Conservation (phyloP, 2,329 filamentous ascomycete genomes). For the Botrytis cinerea region DNA sequence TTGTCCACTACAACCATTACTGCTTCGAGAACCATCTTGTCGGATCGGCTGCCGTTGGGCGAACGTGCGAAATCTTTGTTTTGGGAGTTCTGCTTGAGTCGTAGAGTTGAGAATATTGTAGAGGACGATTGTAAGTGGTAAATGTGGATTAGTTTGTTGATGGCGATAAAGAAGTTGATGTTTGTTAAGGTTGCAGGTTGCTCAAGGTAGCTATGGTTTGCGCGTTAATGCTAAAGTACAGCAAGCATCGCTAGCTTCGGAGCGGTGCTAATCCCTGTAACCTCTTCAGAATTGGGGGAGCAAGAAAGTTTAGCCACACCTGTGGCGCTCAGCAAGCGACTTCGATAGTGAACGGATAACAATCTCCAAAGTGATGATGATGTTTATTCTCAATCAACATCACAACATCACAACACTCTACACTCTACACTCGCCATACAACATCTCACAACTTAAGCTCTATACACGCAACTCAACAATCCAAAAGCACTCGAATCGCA, state of each 20-base stretch:
- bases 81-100: background rate
- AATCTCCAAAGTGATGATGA: background rate
- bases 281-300: background rate
- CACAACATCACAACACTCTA: background rate
- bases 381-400: background rate
- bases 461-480: background rate
- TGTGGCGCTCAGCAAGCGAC: conserved; percentile 12
- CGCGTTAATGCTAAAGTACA: conserved; percentile 23
- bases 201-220: conserved; percentile 28
- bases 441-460: background rate
- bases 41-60: conserved; percentile 18
- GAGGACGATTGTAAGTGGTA: background rate
- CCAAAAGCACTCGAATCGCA: conserved; percentile 18
- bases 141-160: conserved; percentile 7
- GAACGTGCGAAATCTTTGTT: conserved; percentile 7
- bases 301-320: conserved; percentile 8
- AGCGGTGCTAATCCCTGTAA: conserved; percentile 8
- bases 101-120: background rate
- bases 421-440: background rate
- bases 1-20: conserved; percentile 99
- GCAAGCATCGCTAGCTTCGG: conserved; percentile 16
- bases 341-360: conserved; percentile 10
- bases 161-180: conserved; percentile 14
- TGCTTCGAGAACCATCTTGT: conserved; percentile 95
- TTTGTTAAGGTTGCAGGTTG: conserved; percentile 12